Evolutionary conservation across 495 filamentous ascomycete genomes (phyloP), one percentile per base, ranked within the genome.

Genomic region (Arthonia radiata): DNA sequence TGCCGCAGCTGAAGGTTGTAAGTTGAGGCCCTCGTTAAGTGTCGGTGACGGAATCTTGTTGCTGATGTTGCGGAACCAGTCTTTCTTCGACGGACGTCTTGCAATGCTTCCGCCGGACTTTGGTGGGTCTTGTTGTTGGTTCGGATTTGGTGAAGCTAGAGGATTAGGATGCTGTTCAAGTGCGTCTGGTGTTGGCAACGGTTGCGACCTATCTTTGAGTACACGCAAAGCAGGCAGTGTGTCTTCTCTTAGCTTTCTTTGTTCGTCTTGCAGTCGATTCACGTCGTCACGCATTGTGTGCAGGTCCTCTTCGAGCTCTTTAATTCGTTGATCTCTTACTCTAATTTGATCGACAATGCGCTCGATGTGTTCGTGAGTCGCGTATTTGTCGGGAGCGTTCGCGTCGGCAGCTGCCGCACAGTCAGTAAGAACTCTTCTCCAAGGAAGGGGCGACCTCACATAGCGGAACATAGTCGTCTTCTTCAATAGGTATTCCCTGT

Each of bases 401-500:
- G 74, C 75, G 39, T 92, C 86, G 48, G 80, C 86, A 29, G 86
- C 83, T 83, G 40, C 6, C 6, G 6, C 11, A 7, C 7, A 11
- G 6, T 7, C 7, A 6, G 19, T 22, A 22, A 31, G 29, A 33
- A 25, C 18, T 19, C 27, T 42, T 14, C 25, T 15, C 11, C 42
- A 50, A 30, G 4, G 33, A 34, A 18, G 17, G 14, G 19, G 19
- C 11, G 29, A 14, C 59, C 77, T 35, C 69, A 93, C 82, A 82
- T 16, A 82, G 60, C 19, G 86, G 89, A 26, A 93, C 69, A 48
- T 92, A 97, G 41, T 94, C 75, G 36, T 90, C 86, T 14, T 71
- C 62, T 35, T 94, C 86, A 32, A 92, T 69, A 2, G 77, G 72
- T 31, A 97, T 64, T 38, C 80, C 74, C 42, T 93, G 79, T 33